A percentile compares a stretch with the other conserved stretches of the same genome.
phyloP scores from a whole-genome alignment of 2,329 filamentous ascomycete genomes.

The Rhexocercosporidium sp. region DNA sequence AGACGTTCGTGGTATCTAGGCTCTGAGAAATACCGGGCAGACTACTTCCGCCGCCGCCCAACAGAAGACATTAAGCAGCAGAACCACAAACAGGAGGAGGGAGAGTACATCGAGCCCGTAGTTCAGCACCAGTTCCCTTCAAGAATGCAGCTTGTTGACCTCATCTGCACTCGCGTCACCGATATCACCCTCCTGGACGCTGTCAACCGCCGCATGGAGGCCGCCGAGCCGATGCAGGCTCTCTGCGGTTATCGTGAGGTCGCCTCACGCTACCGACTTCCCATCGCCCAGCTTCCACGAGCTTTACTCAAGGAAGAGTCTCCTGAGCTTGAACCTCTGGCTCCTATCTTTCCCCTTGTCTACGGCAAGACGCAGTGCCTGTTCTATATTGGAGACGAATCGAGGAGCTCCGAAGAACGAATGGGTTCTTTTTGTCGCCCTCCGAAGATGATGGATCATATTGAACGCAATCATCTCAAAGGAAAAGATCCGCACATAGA shows the following conservation, averaged over 20 bases:
- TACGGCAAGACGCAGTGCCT: too few relatives aligned
- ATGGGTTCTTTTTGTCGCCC: too few relatives aligned
- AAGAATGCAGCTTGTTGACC: not conserved
- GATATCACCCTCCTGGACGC: not conserved
- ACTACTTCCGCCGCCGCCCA: not conserved
- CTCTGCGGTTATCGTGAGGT: not conserved
- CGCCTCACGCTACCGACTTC: not conserved
- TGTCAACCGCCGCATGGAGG: slow-evolving; percentile 14
- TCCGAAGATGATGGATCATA: too few relatives aligned
- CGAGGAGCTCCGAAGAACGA: too few relatives aligned
- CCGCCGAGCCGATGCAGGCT: slow-evolving; percentile 18
- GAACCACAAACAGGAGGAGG: not conserved
- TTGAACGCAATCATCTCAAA: not conserved
- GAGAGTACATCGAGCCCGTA: not conserved
- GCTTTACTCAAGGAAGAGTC: slow-evolving; percentile 23
- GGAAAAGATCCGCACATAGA: not conserved
- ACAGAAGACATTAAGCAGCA: not conserved
- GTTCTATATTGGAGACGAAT: too few relatives aligned
- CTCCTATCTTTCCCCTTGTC: slow-evolving; percentile 10
- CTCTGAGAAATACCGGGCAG: not conserved
- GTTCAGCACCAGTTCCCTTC: not conserved
- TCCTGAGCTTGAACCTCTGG: too few relatives aligned
- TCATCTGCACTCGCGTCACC: not conserved
- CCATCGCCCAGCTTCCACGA: not conserved
- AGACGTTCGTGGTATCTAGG: not conserved